Evolutionary conservation across 179 eudicot genomes (phyloP).

Genomic region (Spergularia azorica): DNA sequence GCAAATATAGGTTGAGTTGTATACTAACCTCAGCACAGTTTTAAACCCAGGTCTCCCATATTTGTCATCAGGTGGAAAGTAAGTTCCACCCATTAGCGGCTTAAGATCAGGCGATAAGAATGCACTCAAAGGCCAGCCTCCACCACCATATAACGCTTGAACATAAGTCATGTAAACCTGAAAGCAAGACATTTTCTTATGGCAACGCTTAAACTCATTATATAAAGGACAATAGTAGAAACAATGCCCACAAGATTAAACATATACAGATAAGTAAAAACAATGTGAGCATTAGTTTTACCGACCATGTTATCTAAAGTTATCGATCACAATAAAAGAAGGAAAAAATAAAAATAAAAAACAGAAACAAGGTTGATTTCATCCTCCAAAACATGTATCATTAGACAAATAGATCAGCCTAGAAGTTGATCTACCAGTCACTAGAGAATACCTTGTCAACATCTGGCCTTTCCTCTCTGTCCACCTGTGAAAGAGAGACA

Average conservation of each 20-base stretch:
- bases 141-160: constrained; percentile 93
- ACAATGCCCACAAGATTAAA: background rate
- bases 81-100: constrained; percentile 98
- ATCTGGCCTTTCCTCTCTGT: constrained; percentile 96
- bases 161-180: constrained; percentile 99
- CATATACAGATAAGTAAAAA: background rate
- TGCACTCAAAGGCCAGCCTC: constrained; percentile 95
- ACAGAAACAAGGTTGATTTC: background rate
- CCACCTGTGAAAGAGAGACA: constrained; percentile 63
- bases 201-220: constrained; percentile 8
- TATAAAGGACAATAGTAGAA: background rate
- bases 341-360: too few relatives aligned
- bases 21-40: constrained; percentile 75
- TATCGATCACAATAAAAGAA: background rate
- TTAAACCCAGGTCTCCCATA: constrained; percentile 92
- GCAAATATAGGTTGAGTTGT: background rate
- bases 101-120: constrained; percentile 93
- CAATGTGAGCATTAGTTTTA: background rate
- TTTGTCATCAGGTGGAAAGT: constrained; percentile 94
- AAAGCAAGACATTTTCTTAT: constrained; percentile 16
- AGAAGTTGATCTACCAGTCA: background rate
- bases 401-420: background rate
- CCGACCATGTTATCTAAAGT: background rate
- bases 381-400: background rate
- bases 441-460: constrained; percentile 74